phyloP scores from a whole-genome alignment of 2,329 filamentous ascomycete genomes.

The Alternaria gansuensis region DNA sequence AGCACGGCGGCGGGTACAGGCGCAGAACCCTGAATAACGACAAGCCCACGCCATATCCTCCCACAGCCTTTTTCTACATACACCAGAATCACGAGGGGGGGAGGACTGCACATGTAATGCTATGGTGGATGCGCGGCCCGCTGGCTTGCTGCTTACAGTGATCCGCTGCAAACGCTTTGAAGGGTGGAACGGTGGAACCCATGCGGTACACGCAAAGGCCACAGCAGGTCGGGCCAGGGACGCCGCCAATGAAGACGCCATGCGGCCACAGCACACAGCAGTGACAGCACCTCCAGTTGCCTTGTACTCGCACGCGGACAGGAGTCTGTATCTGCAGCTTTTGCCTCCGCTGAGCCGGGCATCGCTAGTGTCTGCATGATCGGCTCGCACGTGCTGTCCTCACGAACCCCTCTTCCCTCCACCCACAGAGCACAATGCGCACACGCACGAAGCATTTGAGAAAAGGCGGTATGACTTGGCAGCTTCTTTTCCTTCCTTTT shows the following conservation, averaged over 20 bases:
- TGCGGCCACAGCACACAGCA: slow-evolving; percentile 26
- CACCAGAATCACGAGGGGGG: background rate
- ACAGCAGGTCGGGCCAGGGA: slow-evolving; percentile 22
- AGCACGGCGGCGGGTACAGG: slow-evolving; percentile 6
- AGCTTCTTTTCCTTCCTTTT: background rate
- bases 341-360: slow-evolving; percentile 16
- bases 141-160: slow-evolving; percentile 18
- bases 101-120: background rate
- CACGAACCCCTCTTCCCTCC: slow-evolving; percentile 18
- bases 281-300: slow-evolving; percentile 17
- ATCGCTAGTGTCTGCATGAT: slow-evolving; percentile 8
- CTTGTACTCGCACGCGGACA: slow-evolving; percentile 23
- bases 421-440: slow-evolving; percentile 10
- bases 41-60: background rate
- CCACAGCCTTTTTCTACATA: background rate
- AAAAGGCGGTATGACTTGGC: slow-evolving; percentile 19
- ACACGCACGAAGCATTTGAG: background rate
- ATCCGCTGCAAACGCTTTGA: slow-evolving; percentile 34
- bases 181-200: slow-evolving; percentile 16
- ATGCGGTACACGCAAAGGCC: slow-evolving; percentile 32
- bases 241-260: slow-evolving; percentile 41
- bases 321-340: slow-evolving; percentile 17
- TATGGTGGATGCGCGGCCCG: slow-evolving; percentile 14
- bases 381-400: slow-evolving; percentile 15
- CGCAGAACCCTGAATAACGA: slow-evolving; percentile 1